Base-by-base conservation (phyloP, 371 early-diverging fungal genomes). In the Chytridium lagenaria region DNA sequence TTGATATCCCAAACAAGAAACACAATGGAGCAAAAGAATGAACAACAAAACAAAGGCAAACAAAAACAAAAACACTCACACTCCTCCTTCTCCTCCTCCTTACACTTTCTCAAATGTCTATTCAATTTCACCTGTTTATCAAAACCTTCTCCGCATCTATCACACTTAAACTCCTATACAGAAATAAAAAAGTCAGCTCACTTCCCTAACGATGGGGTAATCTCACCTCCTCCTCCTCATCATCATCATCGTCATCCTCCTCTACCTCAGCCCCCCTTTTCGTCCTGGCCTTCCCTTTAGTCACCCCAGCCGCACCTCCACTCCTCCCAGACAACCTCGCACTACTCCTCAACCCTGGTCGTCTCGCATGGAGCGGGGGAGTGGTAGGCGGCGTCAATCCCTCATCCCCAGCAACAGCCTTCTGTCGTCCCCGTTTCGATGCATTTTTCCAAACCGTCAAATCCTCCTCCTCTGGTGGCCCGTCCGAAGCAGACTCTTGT, bases 381-480 rank as follows among this genome's bases (percentile, higher is more conserved):
- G 55, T 52, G 5, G 55, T 23, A 52, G 55, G 55, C 5, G 55
- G 55, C n/a, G 55, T 52, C 55, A 52, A 52, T 5, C 26, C n/a
- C n/a, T 52, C 55, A 23, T 26, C 55, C 5, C 55, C 26, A 7
- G 12, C 55, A 7, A 15, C 55, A 10, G 26, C 55, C 44, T 44
- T 44, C 19, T 19, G 44, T 44, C 55, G 5, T 23, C n/a, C 5
- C 55, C 55, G 55, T 26, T 52, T 52, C 26, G 55, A 52, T 26
- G 55, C 55, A n/a, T 10, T 22, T 26, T 19, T 7, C 44, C 44
- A 44, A 44, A 44, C 44, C 19, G 44, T 44, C 7, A 44, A 19
- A 44, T 44, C 44, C 44, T 44, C 44, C 44, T 44, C 44, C 7
- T 44, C 44, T 44, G 44, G 12, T 19, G 7, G 12, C 44, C 19